Conservation (phyloP, 2,329 filamentous ascomycete species). For the Sporothrix humicola region DNA sequence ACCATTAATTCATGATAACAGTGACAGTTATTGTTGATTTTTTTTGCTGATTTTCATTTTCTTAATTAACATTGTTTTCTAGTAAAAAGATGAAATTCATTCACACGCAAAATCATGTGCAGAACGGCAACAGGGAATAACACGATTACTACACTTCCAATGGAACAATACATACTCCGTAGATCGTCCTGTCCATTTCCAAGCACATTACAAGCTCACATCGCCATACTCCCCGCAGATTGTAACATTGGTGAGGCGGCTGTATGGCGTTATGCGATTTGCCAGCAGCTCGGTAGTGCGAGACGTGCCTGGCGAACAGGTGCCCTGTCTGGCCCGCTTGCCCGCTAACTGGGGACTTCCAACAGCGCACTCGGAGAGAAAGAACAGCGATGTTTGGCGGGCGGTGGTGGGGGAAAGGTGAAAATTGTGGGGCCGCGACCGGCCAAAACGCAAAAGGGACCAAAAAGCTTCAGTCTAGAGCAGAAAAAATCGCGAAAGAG, state of each 20-base stretch:
- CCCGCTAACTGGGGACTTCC: background rate
- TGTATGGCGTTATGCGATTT: slow-evolving; percentile 29
- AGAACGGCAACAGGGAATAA: background rate
- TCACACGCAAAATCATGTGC: too few relatives aligned
- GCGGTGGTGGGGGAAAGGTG: background rate
- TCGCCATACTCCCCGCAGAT: slow-evolving; percentile 29
- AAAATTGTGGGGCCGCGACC: slow-evolving; percentile 21
- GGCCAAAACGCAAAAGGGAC: background rate
- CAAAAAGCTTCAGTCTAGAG: slow-evolving; percentile 13
- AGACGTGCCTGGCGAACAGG: background rate
- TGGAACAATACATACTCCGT: background rate
- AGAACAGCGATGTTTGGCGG: background rate
- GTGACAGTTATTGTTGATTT: too few relatives aligned
- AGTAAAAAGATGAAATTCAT: background rate
- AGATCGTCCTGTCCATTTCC: background rate
- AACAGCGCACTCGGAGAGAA: slow-evolving; percentile 6
- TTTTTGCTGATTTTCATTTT: background rate
- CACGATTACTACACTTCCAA: too few relatives aligned
- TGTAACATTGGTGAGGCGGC: slow-evolving; percentile 30
- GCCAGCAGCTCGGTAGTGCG: slow-evolving; percentile 1
- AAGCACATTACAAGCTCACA: background rate
- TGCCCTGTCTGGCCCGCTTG: background rate
- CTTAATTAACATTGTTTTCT: background rate
- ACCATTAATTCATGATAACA: too few relatives aligned
- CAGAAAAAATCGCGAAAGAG: slow-evolving; percentile 4